Evolutionary conservation across 1,284 basidiomycete genomes (phyloP), one percentile per base, ranked within the genome.

Genomic region (Naganishia liquefaciens): DNA sequence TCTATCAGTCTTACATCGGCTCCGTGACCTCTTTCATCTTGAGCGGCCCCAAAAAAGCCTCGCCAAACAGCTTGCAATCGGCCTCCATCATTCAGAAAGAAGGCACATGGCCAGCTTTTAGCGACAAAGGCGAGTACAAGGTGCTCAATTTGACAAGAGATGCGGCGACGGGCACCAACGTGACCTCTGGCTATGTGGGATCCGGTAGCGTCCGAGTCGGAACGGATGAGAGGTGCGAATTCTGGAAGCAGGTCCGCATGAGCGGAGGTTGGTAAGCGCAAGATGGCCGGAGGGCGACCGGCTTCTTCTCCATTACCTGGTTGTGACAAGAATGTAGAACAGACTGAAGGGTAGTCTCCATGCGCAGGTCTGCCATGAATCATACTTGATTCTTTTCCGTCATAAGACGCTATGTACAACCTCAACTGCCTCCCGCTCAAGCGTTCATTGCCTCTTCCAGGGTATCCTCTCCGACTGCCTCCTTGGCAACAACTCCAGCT

Each of bases 391-490:
- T 37, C 33, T 37, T 37, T 37, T 37, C 33, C 33, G 33, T 37
- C 33, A 13, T 13, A 10, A 37, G 33, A 37, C 33, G 33, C 33
- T 33, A 19, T 53, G 51, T 53, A 53, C 51, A 53, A 53, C 51
- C 37, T 37, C 30, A 39, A 30, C 23, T 19, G 9, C 30, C 30
- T 21, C 10, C 30, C 33, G 33, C 21, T 50, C 47, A 60, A 44
- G 62, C 52, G 19, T 42, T 54, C 52, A 62, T 39, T 21, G 49
- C 52, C 27, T 63, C 61, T 63, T 68, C 21, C 55, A 69, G 7
- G 66, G 71, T 70, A 54, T 66, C 50, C 1, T 70, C 70, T 2
- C 68, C 72, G 61, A 73, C 72, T 64, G 70, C 73, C 47, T 67
- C 71, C 6, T 69, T 51, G 6, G 54, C 71, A 17, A 67, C 42